Evolutionary conservation across 1,284 basidiomycete genomes (phyloP), one percentile per base, ranked within the genome.

Genomic region (Leccinum huronense): DNA sequence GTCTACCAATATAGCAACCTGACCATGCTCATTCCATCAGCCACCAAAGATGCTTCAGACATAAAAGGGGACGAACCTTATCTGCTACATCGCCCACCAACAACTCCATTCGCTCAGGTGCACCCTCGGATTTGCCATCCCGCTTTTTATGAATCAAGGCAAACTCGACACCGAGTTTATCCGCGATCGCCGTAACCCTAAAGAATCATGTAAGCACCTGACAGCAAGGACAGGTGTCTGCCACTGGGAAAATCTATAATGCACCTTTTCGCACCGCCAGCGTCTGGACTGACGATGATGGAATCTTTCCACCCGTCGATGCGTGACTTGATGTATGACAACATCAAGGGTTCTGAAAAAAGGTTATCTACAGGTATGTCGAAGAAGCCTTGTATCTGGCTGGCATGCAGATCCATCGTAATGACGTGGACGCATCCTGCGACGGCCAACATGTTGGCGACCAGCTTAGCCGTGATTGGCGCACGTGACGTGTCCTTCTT

Each of bases 301-400:
- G 88, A 87, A 70, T 97, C 84, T 71, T 88, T 79, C 97, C 97
- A 99, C 54, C 84, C 90, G 2, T 87, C 85, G 64, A 99, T 94
- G 73, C 90, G 85, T 59, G 86, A 81, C 79, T 96, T 97, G 81
- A 99, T 97, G 78, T 94, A 95, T 9, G 86, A 82, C 68, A 94
- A 83, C 91, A 95, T 93, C 69, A 91, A 80, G 7, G 94, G 91
- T 75, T 96, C 94, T 40, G 91, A 92, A 78, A 89, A 97, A 62
- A 97, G 81, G 78, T 99, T 99, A 82, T 99, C 97, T 63, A 98
- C 96, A 16, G 97, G 97, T 70, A 99, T 96, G 78, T 99, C 95
- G 76, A 99, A 99, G 83, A 99, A 99, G 11, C 97, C 97, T 77
- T 99, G 97, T 69, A 99, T 98, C 81, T 99, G 97, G 70, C 92